These are phyloP conservation scores for Vaccinium darrowii DNA, from an alignment of 148 eudicot species.

Conservation along the genomic window DNA sequence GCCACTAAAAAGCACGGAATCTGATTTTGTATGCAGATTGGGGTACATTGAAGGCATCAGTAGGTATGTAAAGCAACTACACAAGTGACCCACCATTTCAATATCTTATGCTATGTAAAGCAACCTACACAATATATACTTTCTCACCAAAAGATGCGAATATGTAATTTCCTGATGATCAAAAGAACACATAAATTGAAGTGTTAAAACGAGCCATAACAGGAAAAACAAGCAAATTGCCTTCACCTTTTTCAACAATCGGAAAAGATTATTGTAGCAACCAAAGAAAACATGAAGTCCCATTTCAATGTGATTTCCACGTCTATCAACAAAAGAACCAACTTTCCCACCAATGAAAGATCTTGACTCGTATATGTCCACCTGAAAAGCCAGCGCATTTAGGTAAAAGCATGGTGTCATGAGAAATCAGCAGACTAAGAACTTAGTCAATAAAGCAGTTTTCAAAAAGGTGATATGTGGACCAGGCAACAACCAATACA, in stretches of 20 bases:
- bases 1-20: background rate
- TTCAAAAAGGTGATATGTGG: background rate
- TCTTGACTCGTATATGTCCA: constrained; percentile 96
- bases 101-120: background rate
- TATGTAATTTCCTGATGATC: background rate
- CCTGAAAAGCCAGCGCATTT: constrained; percentile 44
- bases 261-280: constrained; percentile 94
- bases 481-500: background rate
- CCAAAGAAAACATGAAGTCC: constrained; percentile 99
- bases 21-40: background rate
- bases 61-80: background rate
- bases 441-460: background rate
- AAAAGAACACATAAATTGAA: background rate
- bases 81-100: background rate
- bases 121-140: background rate
- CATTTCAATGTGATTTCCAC: constrained; percentile 96
- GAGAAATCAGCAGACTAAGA: background rate
- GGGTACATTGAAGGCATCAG: background rate
- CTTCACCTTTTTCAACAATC: constrained; percentile 92
- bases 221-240: constrained; percentile 10
- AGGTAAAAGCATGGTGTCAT: background rate
- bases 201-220: background rate
- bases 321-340: constrained; percentile 91
- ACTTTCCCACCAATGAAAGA: constrained; percentile 96
- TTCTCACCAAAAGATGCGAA: background rate